Base-by-base conservation (phyloP, 495 filamentous ascomycete genomes). In the Hapsidospora chrysogenum region DNA sequence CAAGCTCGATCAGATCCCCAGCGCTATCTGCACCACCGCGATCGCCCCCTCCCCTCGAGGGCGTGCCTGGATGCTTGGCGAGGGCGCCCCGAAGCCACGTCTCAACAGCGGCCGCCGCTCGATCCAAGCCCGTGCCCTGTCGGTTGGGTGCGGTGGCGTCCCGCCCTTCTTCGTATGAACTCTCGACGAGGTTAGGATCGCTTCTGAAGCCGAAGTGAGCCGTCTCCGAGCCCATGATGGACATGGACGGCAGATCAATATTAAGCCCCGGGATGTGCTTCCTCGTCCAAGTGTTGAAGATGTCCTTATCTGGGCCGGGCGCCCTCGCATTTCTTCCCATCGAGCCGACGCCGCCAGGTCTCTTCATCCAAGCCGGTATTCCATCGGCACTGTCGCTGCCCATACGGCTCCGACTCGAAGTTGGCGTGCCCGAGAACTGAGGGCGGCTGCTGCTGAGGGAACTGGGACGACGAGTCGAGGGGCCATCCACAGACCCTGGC, bases 1-100 rank as follows among this genome's bases (percentile, higher is more conserved):
- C 68, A 36, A 96, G 57, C 55, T 96, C 87, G 46, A 96, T 95
- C 36, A 94, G 52, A 56, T 95, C 87, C 0, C 74, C 73, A 6
- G 53, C 47, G 8, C 54, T 57, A 9, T 50, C 50, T 4, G 39
- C 58, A 44, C 44, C 56, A 41, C 35, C 42, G 32, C 31, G 43
- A 35, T 49, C 50, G 18, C 49, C 54, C 3, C 58, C 58, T 5
- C 58, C 52, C 10, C 68, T 36, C 3, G 59, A 48, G 1, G 70
- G 60, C 21, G 66, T 68, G 16, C 58, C 58, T 2, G 67, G 59
- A 9, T 62, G 63, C 43, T 70, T 71, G 2, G 65, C 69, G 25
- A 78, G 81, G 36, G 87, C 70, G 41, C 78, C 83, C 29, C 85
- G 63, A 42, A 95, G 65, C 84, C 89, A 97, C 5, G 76, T 74